Base-by-base conservation (phyloP, 1,284 basidiomycete genomes). In the Ceratobasidium sp. region DNA sequence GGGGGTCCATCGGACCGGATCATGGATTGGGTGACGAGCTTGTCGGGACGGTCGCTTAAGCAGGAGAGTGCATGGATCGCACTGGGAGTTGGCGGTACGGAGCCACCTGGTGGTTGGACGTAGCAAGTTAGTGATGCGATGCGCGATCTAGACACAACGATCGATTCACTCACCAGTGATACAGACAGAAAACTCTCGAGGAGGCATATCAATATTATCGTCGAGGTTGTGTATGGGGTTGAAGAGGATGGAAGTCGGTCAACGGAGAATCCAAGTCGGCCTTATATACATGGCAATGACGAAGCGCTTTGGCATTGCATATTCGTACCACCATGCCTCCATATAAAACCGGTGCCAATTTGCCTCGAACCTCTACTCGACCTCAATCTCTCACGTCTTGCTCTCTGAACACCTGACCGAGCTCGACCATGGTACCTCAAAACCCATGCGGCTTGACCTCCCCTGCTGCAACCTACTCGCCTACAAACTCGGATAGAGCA, bases 31-130 rank as follows among this genome's bases (percentile, higher is more conserved):
- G 92, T 82, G 48, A 82, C 80, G 68, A 92, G 83, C 29, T 78
- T 75, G 34, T 81, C 75, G 13, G 81, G 76, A 63, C 80, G 78
- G 34, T 81, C 81, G 0, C 81, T 74, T 7, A 83, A 77, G 59
- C 83, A 81, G 19, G 86, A 85, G 77, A 92, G 79, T 37, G 84
- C 85, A 79, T 87, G 83, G 78, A 90, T 82, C n/a, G 86, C 87
- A 53, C 81, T 82, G 4, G 90, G 89, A 7, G 84, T 88, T 1
- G 91, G 88, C 0, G 91, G 90, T 19, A 87, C 88, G 79, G 92
- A 91, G 51, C 92, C 92, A 51, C 91, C 91, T 13, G 83, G 39
- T 41, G 13, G 39, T 13, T 13, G 13, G 13, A 13, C 39, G 13
- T 41, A 41, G 39, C 39, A 41, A 13, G 13, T 41, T 41, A 41